Evolutionary conservation across 1,284 basidiomycete genomes (phyloP).

Genomic region (Crocinoboletus sp.): DNA sequence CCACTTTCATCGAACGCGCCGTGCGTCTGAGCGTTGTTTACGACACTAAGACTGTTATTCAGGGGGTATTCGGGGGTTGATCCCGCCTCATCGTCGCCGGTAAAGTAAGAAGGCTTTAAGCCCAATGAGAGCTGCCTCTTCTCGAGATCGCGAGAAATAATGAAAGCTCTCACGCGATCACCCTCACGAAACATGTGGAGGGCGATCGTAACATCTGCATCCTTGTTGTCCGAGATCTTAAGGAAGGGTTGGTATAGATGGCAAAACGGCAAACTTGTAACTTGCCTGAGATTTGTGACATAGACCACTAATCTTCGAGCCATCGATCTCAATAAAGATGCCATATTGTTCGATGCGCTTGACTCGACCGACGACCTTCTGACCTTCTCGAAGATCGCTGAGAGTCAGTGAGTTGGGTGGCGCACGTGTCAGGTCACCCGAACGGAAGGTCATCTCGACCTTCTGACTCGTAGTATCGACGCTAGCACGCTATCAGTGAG

Average conservation of each 20-base stretch:
- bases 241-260: not conserved
- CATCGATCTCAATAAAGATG: slow-evolving; percentile 86
- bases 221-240: slow-evolving; percentile 81
- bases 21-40: slow-evolving; percentile 23
- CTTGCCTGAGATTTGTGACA: slow-evolving; percentile 91
- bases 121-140: slow-evolving; percentile 85
- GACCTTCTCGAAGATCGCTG: slow-evolving; percentile 64
- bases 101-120: slow-evolving; percentile 88
- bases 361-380: slow-evolving; percentile 72
- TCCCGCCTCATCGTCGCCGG: slow-evolving; percentile 35
- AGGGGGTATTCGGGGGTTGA: slow-evolving; percentile 11
- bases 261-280: not conserved
- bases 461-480: slow-evolving; percentile 67
- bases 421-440: slow-evolving; percentile 46
- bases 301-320: slow-evolving; percentile 80
- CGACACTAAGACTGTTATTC: slow-evolving; percentile 29
- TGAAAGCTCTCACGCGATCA: slow-evolving; percentile 79
- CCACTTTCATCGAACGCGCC: slow-evolving; percentile 23
- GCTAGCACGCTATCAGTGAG: slow-evolving; percentile 37
- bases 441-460: slow-evolving; percentile 85
- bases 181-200: slow-evolving; percentile 83
- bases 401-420: slow-evolving; percentile 42
- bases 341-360: slow-evolving; percentile 87
- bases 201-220: slow-evolving; percentile 73
- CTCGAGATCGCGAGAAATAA: slow-evolving; percentile 67